Evolutionary conservation across 2,329 filamentous ascomycete genomes (phyloP).

Genomic region (Lasiodiplodia gonubiensis): DNA sequence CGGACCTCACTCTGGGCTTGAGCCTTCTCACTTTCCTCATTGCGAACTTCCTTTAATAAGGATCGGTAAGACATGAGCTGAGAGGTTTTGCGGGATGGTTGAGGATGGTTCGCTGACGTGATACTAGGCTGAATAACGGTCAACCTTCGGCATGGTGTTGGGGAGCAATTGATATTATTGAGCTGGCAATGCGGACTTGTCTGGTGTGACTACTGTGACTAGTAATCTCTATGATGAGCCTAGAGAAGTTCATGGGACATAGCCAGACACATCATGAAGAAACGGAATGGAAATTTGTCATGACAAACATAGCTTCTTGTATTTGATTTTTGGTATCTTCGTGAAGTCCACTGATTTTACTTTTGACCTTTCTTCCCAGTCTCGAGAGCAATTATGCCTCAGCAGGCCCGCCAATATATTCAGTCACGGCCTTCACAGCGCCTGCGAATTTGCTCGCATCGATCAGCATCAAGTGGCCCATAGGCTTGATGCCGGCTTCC

Average conservation of each 20-base stretch:
- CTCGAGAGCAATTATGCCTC: neutral
- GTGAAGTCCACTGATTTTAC: neutral
- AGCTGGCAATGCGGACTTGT: neutral
- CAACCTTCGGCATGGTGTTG: neutral
- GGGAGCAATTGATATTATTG: neutral
- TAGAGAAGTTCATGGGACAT: neutral
- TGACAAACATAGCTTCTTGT: neutral
- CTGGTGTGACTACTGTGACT: neutral
- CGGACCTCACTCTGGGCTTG: neutral
- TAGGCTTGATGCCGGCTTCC: conserved; percentile 84
- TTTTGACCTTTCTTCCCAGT: neutral
- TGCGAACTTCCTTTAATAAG: neutral
- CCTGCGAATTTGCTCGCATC: conserved; percentile 77
- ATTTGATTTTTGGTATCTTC: neutral
- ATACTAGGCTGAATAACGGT: neutral
- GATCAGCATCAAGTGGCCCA: conserved; percentile 84
- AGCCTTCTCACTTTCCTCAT: neutral
- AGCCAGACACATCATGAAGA: neutral
- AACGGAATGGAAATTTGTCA: neutral
- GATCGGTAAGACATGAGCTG: neutral
- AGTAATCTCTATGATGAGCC: neutral
- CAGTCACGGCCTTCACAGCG: conserved; percentile 75
- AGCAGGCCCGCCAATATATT: conserved; percentile 62
- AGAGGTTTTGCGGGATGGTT: neutral
- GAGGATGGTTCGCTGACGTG: neutral